A percentile compares a stretch with the other conserved stretches of the same genome.
phyloP scores from a whole-genome alignment of 176 grass and related monocot species.

The Oryza coarctata region DNA sequence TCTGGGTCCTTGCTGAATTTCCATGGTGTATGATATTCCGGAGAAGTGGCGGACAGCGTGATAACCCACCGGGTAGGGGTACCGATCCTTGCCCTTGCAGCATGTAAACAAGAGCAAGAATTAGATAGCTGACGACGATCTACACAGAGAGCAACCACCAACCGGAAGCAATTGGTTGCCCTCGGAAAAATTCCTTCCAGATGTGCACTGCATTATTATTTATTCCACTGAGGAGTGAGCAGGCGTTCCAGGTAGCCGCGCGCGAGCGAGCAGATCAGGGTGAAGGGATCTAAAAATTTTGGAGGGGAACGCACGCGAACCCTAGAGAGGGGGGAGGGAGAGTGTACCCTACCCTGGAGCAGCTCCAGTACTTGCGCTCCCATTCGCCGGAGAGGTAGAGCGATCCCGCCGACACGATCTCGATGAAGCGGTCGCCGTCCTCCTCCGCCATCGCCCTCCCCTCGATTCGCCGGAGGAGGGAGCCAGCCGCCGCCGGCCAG shows the following conservation, averaged over 20 bases:
- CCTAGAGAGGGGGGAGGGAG: background rate
- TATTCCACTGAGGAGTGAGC: no score
- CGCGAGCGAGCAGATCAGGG: background rate
- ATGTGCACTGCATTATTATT: no score
- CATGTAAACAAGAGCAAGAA: slow-evolving; percentile 15
- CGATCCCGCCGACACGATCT: slow-evolving; percentile 61
- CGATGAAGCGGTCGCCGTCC: slow-evolving; percentile 61
- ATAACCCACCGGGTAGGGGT: slow-evolving; percentile 85
- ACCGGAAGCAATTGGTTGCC: no score
- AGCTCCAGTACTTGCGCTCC: slow-evolving; percentile 96
- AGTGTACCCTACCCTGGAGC: slow-evolving; percentile 62
- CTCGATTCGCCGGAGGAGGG: background rate
- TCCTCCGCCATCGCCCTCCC: slow-evolving; percentile 12
- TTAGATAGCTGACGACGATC: no score
- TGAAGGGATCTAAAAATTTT: background rate
- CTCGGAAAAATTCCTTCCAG: no score
- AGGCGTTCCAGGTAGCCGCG: no score
- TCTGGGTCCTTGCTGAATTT: slow-evolving; percentile 68
- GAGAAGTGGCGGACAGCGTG: slow-evolving; percentile 58
- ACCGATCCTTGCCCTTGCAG: slow-evolving; percentile 70
- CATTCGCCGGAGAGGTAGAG: slow-evolving; percentile 61
- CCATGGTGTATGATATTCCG: slow-evolving; percentile 63
- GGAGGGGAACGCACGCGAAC: slow-evolving; percentile 2
- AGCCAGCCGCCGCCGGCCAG: no score
- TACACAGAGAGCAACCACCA: background rate